A percentile compares a stretch with the other conserved stretches of the same genome.
These are phyloP conservation scores for Phytopythium ostracodes DNA, from an alignment of 352 stramenopile species.

Conservation along the genomic window DNA sequence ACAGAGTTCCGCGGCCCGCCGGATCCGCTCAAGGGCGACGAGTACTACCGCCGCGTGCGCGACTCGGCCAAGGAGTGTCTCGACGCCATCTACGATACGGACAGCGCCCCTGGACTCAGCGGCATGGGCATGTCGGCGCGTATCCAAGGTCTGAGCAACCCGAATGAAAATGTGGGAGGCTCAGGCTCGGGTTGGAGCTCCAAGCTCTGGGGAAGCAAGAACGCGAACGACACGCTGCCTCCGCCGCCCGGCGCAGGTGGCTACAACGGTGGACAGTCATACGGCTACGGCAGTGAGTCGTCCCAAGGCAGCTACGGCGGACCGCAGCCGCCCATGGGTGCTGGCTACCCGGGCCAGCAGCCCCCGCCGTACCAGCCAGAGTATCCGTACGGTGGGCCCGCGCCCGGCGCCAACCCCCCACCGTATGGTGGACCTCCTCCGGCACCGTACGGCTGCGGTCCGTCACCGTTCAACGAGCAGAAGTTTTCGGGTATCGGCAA, in stretches of 20 bases:
- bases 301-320: conserved; percentile 44
- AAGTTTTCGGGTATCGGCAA: conserved; percentile 94
- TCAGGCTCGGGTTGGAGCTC: conserved; percentile 56
- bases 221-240: conserved; percentile 50
- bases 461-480: conserved; percentile 58
- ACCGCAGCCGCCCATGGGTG: conserved; percentile 29
- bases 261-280: conserved; percentile 28
- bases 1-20: conserved; percentile 88
- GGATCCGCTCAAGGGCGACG: conserved; percentile 93
- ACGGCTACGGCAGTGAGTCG: conserved; percentile 43
- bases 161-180: conserved; percentile 31
- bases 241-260: conserved; percentile 49
- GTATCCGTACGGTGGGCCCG: conserved; percentile 45
- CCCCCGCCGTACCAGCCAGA: conserved; percentile 42
- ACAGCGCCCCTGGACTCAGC: conserved; percentile 53
- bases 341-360: conserved; percentile 28
- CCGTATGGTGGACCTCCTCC: conserved; percentile 31
- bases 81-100: conserved; percentile 93
- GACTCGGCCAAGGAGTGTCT: conserved; percentile 93
- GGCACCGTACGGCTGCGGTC: conserved; percentile 38
- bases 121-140: conserved; percentile 79
- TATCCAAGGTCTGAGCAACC: conserved; percentile 77
- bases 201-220: conserved; percentile 70
- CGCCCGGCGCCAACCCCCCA: conserved; percentile 19
- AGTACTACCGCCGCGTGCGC: conserved; percentile 91